Base-by-base conservation (phyloP, 345 rosid species). In the Citrus reticulata region DNA sequence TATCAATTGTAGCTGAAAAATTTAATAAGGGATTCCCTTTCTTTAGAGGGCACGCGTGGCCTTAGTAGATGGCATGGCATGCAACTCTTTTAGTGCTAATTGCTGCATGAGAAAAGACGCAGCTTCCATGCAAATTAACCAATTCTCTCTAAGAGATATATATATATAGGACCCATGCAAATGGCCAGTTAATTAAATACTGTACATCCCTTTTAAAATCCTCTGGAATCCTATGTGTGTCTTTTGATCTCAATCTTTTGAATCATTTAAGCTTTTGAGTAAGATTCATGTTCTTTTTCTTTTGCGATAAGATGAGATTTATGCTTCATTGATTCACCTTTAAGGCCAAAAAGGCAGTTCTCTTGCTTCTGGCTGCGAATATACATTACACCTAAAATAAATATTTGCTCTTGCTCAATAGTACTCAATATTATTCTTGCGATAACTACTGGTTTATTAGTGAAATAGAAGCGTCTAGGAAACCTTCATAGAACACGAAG, bases 241-340 rank as follows among this genome's bases (percentile, higher is more conserved):
- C 82, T 81, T 84, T 84, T 78, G 32, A 78, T 84, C 78, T 66
- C 74, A 69, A 49, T 73, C 69, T 76, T 76, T 83, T 72, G 78
- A 85, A 86, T 80, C 85, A 81, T 54, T 70, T 76, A 49, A 54
- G 81, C 85, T 82, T 87, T 82, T 69, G 78, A 79, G 82, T 68
- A 85, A 89, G 89, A 90, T 87, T 87, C 93, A 88, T 76, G 20
- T 74, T 70, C 78, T 30, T 81, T 85, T 83, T 80, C 82, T 70
- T 84, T 90, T 74, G 74, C 69, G 89, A 83, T 84, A 84, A 87
- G 91, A 84, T 83, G 86, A 83, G 75, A 78, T 83, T 82, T 85
- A 80, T 83, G 79, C 86, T 79, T 83, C 84, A 25, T 76, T 73
- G 86, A 86, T 81, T 81, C 87, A 72, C 77, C 84, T 83, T 81